Evolutionary conservation across 1,284 basidiomycete genomes (phyloP).

Genomic region (Sanghuangporus weigelae): DNA sequence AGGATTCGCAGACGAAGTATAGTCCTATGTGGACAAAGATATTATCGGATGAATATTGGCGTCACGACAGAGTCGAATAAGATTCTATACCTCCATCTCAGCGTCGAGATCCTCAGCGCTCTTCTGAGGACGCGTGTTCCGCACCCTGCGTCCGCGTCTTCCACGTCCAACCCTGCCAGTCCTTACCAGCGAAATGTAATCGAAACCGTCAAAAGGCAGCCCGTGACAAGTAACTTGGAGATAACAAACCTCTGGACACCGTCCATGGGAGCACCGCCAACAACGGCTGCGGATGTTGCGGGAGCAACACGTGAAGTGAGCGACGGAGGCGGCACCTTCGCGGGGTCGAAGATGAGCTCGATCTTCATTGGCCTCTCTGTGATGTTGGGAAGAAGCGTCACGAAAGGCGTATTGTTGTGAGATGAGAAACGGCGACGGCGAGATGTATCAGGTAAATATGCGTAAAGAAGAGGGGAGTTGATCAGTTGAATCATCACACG

Average conservation of each 20-base stretch:
- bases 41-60: conserved; percentile 12
- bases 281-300: conserved; percentile 36
- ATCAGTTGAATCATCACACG: conserved; percentile 56
- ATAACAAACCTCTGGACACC: conserved; percentile 41
- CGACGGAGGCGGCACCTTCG: conserved; percentile 55
- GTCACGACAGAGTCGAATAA: neutral
- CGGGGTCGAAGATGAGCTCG: conserved; percentile 92
- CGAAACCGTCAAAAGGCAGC: conserved; percentile 8
- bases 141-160: conserved; percentile 52
- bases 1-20: conserved; percentile 47
- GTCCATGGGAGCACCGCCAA: conserved; percentile 27
- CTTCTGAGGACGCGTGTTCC: conserved; percentile 62
- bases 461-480: conserved; percentile 31
- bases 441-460: neutral
- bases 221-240: neutral
- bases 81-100: conserved; percentile 70
- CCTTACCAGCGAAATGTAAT: conserved; percentile 12
- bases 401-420: neutral
- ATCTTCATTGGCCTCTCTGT: conserved; percentile 99
- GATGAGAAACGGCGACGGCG: neutral
- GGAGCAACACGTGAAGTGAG: conserved; percentile 70
- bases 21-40: conserved; percentile 50
- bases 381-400: conserved; percentile 23
- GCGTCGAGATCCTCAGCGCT: conserved; percentile 73
- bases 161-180: conserved; percentile 35